Evolutionary conservation across 805 yeast species (phyloP), one percentile per base, ranked within the genome.

Genomic region (Saturnispora silvae): DNA sequence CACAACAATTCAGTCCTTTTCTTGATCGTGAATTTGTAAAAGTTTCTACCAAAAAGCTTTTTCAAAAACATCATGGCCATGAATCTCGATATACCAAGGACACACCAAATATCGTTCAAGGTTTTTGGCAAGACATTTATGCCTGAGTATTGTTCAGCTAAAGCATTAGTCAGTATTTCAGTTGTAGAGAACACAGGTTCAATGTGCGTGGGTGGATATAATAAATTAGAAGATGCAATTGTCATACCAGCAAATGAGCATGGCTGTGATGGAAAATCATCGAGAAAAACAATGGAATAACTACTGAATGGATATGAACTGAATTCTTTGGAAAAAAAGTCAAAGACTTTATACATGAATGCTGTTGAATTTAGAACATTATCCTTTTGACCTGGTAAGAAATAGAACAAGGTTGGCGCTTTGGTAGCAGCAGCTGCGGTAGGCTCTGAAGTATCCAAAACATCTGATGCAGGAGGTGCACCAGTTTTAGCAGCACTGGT

Each of bases 141-240:
- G 14, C 96, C 96, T 0, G 94, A 73, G 94, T 96, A 92, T 55
- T 92, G 98, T 4, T 75, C 70, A 0, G 97, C 81, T 16, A 92
- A 57, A 0, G 83, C 77, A 39, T 75, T 71, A 0, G 89, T 67
- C 3, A 92, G 55, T 0, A 63, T 53, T 42, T 82, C 85, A 0
- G 95, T 82, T 2, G 75, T 69, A 0, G 71, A 50, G 47, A 81
- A 77, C 38, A 84, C 65, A 1, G 94, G 89, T 45, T 92, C 98
- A 23, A 92, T 76, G 9, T 75, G 60, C 24, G 73, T 72, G 0
- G 89, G 67, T 0, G 87, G 77, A 49, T 84, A 89, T 9, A 92
- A 56, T 8, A 85, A 52, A 17, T 67, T 63, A 19, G 79, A 78
- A 44, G 68, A 68, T 8, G 77, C 59, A 2, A 84, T 57, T 0